Evolutionary conservation across 2,329 filamentous ascomycete species (phyloP).

Genomic region (Penicillium sp.): DNA sequence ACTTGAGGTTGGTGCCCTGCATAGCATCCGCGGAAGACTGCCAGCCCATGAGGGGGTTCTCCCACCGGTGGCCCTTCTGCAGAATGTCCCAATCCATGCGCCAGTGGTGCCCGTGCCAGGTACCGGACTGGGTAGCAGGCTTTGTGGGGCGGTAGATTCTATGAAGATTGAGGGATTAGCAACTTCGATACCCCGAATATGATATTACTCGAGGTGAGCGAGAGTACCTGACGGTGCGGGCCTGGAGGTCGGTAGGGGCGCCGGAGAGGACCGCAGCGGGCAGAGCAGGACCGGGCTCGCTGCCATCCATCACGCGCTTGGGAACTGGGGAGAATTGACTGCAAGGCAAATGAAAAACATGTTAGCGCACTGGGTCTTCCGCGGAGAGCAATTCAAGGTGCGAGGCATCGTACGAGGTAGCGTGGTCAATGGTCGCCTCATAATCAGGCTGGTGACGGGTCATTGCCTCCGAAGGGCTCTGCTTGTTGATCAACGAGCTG

Average conservation of each 20-base stretch:
- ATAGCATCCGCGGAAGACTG: conserved; percentile 93
- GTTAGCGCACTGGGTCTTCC: conserved; percentile 36
- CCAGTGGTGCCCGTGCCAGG: conserved; percentile 85
- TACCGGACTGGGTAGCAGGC: conserved; percentile 93
- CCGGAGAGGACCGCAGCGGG: conserved; percentile 88
- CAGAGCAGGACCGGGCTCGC: conserved; percentile 75
- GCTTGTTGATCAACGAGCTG: conserved; percentile 57
- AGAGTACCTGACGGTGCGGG: conserved; percentile 83
- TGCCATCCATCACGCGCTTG: conserved; percentile 87
- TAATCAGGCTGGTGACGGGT: conserved; percentile 80
- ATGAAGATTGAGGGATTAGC: conserved; percentile 19
- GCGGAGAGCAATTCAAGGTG: conserved; percentile 8
- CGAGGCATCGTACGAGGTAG: conserved; percentile 74
- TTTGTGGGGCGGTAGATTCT: conserved; percentile 94
- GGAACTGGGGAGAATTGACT: conserved; percentile 92
- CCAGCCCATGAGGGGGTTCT: conserved; percentile 98
- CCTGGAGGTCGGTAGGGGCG: conserved; percentile 91
- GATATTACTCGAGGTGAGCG: conserved; percentile 29
- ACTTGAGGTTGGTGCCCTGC: conserved; percentile 90
- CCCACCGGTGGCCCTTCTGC: conserved; percentile 92
- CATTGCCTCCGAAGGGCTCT: conserved; percentile 58
- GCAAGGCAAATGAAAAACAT: conserved; percentile 19
- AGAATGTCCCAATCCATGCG: conserved; percentile 99
- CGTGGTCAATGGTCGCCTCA: conserved; percentile 79
- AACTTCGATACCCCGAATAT: neutral